Evolutionary conservation across 768 basidiomycete genomes (phyloP).

Genomic region (Psilocybe tampanensis): DNA sequence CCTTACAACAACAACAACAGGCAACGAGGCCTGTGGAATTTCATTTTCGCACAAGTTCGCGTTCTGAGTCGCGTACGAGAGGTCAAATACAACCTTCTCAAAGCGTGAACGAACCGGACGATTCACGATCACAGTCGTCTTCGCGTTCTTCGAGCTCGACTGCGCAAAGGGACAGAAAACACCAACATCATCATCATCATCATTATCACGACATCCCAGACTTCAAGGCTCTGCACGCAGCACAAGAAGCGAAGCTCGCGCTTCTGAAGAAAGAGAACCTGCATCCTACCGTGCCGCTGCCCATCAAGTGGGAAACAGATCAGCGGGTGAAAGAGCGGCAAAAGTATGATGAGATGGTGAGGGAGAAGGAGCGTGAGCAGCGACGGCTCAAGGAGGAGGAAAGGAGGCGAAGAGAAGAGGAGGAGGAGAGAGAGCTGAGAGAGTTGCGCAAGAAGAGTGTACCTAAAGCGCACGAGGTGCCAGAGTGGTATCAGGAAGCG

Average conservation of each 20-base stretch:
- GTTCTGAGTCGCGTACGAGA: not conserved
- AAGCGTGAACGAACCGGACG: not conserved
- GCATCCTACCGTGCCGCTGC: constrained; percentile 48
- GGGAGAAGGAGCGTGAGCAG: constrained; percentile 57
- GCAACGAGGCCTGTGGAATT: not conserved
- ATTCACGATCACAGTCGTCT: constrained; percentile 4
- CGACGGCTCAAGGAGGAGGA: constrained; percentile 48
- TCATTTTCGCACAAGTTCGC: not conserved
- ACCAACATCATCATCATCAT: no score
- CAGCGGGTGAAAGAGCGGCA: constrained; percentile 61
- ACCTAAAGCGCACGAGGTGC: constrained; percentile 70
- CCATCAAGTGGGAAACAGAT: constrained; percentile 55
- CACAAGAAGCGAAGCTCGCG: constrained; percentile 43
- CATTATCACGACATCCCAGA: constrained; percentile 46
- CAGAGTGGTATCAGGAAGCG: constrained; percentile 75
- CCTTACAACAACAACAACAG: no score
- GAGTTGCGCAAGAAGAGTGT: constrained; percentile 66
- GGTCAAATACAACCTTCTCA: no score
- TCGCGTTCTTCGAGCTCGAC: no score
- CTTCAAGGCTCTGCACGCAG: constrained; percentile 55
- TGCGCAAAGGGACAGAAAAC: constrained; percentile 19
- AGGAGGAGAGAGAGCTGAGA: constrained; percentile 62
- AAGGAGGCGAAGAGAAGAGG: constrained; percentile 47
- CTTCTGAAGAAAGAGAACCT: constrained; percentile 51
- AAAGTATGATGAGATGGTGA: constrained; percentile 59